These are phyloP conservation scores for Saccharomyces uvarum DNA, from an alignment of 1,139 yeast species.

Conservation along the genomic window DNA sequence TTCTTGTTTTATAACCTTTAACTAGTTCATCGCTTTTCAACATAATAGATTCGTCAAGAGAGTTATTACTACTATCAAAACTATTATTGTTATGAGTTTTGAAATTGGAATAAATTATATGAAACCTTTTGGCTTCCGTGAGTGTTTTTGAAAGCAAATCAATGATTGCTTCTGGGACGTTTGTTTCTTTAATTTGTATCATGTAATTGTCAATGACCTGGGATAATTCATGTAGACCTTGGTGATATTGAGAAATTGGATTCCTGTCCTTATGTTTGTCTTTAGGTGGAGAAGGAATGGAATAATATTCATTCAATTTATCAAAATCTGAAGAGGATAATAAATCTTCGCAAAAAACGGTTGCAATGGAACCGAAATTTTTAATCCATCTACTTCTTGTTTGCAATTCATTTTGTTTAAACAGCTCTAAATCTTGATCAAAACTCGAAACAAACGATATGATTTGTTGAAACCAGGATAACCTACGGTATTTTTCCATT, in stretches of 20 bases:
- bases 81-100: conserved; percentile 15
- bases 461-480: conserved; percentile 56
- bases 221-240: conserved; percentile 6
- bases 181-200: conserved; percentile 25
- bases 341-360: conserved; percentile 30
- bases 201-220: conserved; percentile 33
- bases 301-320: conserved; percentile 23
- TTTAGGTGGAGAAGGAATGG: neutral
- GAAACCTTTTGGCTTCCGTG: conserved; percentile 32
- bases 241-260: conserved; percentile 18
- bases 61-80: neutral
- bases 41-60: conserved; percentile 4
- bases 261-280: conserved; percentile 2
- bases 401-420: conserved; percentile 51
- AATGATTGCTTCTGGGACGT: conserved; percentile 33
- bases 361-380: conserved; percentile 46
- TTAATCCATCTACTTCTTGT: conserved; percentile 57
- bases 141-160: conserved; percentile 42
- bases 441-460: conserved; percentile 44
- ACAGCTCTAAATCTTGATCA: conserved; percentile 51
- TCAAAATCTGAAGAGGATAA: conserved; percentile 23
- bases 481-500: conserved; percentile 62
- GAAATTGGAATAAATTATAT: conserved; percentile 19
- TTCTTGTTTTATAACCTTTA: conserved; percentile 51
- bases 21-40: conserved; percentile 31